Evolutionary conservation across 495 filamentous ascomycete genomes (phyloP).

Genomic region (Neurospora intermedia): DNA sequence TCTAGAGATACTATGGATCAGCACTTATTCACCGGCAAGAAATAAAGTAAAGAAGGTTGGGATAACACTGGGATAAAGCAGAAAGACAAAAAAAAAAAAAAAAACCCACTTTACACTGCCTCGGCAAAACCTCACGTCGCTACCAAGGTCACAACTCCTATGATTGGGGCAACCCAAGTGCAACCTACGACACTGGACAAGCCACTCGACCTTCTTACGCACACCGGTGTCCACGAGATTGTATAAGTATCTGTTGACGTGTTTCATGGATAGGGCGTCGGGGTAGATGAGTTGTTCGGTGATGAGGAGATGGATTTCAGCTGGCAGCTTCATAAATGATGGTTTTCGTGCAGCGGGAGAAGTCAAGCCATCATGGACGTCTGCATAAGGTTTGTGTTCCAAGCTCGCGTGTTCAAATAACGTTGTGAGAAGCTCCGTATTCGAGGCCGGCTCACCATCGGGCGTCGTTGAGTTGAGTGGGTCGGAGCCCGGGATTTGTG

Average conservation of each 20-base stretch:
- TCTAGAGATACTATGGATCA: slow-evolving; percentile 10
- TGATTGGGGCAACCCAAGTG: slow-evolving; percentile 42
- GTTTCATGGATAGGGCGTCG: slow-evolving; percentile 50
- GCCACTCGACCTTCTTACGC: slow-evolving; percentile 54
- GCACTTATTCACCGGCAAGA: not conserved
- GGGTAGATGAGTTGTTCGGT: slow-evolving; percentile 43
- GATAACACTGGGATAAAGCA: not conserved
- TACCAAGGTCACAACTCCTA: slow-evolving; percentile 38
- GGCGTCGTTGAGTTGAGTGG: not conserved
- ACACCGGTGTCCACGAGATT: slow-evolving; percentile 55
- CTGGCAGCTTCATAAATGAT: slow-evolving; percentile 33
- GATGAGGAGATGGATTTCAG: slow-evolving; percentile 52
- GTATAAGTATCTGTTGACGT: slow-evolving; percentile 52
- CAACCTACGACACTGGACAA: slow-evolving; percentile 45
- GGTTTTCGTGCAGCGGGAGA: not conserved
- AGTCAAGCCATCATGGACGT: not conserved
- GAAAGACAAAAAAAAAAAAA: not conserved
- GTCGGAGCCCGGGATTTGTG: not conserved
- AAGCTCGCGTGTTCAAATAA: not conserved
- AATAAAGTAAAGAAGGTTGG: not conserved
- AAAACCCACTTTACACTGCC: slow-evolving; percentile 37
- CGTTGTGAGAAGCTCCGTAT: not conserved
- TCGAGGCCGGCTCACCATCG: not conserved
- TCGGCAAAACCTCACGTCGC: slow-evolving; percentile 41
- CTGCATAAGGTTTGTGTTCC: not conserved